Conservation (phyloP, 2,329 filamentous ascomycete genomes). For the Aspergillus glaucus region DNA sequence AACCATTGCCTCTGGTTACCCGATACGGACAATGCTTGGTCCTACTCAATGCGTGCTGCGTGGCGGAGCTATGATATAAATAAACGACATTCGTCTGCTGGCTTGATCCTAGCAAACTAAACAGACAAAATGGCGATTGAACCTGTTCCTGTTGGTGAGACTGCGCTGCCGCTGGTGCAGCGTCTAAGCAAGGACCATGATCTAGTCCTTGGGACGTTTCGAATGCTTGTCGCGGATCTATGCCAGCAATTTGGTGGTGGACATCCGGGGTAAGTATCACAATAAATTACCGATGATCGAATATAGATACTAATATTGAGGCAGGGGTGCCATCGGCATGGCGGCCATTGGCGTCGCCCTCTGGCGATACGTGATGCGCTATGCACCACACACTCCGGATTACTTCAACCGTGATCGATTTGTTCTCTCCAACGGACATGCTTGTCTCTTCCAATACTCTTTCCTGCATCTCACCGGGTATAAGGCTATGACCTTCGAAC, state of each 20-base stretch:
- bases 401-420: constrained; percentile 43
- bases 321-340: constrained; percentile 43
- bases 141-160: constrained; percentile 7
- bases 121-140: constrained; percentile 15
- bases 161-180: constrained; percentile 15
- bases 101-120: neutral
- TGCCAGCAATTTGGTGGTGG: constrained; percentile 65
- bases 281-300: neutral
- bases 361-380: constrained; percentile 40
- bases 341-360: constrained; percentile 40
- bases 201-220: constrained; percentile 54
- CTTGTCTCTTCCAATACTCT: constrained; percentile 27
- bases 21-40: constrained; percentile 3
- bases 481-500: constrained; percentile 26
- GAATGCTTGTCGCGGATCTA: constrained; percentile 60
- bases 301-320: neutral
- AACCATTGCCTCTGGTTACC: constrained; percentile 11
- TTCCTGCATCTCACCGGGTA: constrained; percentile 29
- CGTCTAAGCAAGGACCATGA: constrained; percentile 33
- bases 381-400: constrained; percentile 31
- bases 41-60: constrained; percentile 2
- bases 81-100: neutral
- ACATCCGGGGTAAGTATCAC: constrained; percentile 53
- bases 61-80: constrained; percentile 1
- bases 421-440: constrained; percentile 38